Percentiles rank a stretch among this genome's conserved stretches.
Conservation (phyloP, 257 asterid species). For the Henckelia pumila region DNA sequence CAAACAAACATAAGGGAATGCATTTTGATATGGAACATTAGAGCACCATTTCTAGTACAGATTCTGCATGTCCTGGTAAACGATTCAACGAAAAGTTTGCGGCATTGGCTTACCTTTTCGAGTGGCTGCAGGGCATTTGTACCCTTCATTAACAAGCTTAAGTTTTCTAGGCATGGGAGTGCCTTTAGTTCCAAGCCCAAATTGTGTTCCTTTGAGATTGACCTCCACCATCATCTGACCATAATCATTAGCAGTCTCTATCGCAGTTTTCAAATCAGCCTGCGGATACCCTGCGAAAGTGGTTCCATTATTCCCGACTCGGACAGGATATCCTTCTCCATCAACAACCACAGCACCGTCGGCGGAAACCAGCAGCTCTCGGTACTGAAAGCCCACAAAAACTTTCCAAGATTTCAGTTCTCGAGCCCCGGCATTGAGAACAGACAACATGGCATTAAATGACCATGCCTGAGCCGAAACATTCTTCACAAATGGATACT, state of each 20-base stretch:
- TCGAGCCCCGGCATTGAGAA: constrained; percentile 53
- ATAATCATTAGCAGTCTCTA: constrained; percentile 78
- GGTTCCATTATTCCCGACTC: constrained; percentile 68
- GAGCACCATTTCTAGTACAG: neutral
- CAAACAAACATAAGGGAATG: neutral
- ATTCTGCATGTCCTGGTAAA: neutral
- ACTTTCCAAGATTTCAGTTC: constrained; percentile 81
- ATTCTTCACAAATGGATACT: constrained; percentile 69
- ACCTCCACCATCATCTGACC: constrained; percentile 62
- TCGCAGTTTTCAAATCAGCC: constrained; percentile 78
- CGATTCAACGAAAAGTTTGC: too few relatives aligned
- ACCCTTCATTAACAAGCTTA: constrained; percentile 69
- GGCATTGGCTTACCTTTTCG: constrained; percentile 30
- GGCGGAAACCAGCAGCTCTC: constrained; percentile 67
- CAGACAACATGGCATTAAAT: constrained; percentile 44
- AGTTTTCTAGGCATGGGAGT: constrained; percentile 77
- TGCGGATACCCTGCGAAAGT: constrained; percentile 62
- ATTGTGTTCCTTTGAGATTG: constrained; percentile 62
- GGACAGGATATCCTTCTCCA: constrained; percentile 54
- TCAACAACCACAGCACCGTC: constrained; percentile 69
- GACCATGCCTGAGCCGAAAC: constrained; percentile 87
- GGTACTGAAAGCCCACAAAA: constrained; percentile 56
- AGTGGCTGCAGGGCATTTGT: constrained; percentile 63
- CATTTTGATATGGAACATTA: too few relatives aligned
- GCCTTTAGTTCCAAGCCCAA: constrained; percentile 43